Conservation (phyloP, 345 rosid genomes). For the Geranium rotundifolium region DNA sequence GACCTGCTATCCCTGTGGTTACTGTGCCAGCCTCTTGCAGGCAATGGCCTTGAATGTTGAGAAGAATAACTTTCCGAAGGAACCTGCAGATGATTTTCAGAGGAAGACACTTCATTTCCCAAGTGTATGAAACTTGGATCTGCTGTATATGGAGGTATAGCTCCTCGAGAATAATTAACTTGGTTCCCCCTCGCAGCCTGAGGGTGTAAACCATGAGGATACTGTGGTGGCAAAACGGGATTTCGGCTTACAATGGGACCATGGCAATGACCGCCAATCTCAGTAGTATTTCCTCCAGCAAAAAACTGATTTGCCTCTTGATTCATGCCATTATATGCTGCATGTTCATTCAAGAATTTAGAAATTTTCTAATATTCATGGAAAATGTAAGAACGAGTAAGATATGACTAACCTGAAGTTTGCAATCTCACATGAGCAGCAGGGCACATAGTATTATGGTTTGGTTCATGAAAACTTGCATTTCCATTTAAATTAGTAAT, state of each 20-base stretch:
- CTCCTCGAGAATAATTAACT: conserved; percentile 6
- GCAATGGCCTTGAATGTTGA: conserved; percentile 16
- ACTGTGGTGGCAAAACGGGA: conserved; percentile 8
- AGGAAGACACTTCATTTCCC: conserved; percentile 7
- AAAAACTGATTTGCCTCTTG: conserved; percentile 14
- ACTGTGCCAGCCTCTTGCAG: conserved; percentile 17
- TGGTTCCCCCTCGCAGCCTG: conserved; percentile 1
- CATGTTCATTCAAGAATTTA: conserved; percentile 1
- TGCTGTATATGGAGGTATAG: conserved; percentile 7
- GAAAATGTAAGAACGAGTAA: neutral
- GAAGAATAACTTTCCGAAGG: conserved; percentile 13
- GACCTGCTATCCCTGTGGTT: conserved; percentile 17
- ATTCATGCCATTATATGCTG: conserved; percentile 12
- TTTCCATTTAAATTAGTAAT: neutral
- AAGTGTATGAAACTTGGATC: conserved; percentile 3
- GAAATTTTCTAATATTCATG: neutral
- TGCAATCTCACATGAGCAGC: conserved; percentile 11
- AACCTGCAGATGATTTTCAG: conserved; percentile 9
- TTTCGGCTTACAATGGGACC: conserved; percentile 16
- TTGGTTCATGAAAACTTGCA: conserved; percentile 9
- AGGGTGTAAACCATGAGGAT: conserved; percentile 6
- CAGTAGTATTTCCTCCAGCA: conserved; percentile 13
- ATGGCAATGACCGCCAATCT: conserved; percentile 6
- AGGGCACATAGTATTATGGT: conserved; percentile 5
- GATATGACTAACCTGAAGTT: conserved; percentile 13